A percentile compares a stretch with the other conserved stretches of the same genome.
phyloP scores from a whole-genome alignment of 177 flowering plant species.

The Vitis hybrid region DNA sequence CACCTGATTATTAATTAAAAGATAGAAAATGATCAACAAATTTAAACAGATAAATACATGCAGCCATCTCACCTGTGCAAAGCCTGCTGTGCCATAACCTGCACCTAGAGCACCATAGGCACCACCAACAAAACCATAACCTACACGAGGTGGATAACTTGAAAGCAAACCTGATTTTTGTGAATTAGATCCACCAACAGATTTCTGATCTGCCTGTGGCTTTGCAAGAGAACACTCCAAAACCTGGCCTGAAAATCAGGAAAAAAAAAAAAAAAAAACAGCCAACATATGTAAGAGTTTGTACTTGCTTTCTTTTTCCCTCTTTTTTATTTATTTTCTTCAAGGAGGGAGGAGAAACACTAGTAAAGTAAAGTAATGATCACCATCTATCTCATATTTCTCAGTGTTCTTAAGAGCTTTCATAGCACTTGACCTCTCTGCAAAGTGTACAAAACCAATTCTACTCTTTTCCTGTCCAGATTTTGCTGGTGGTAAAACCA shows the following conservation, averaged over 20 bases:
- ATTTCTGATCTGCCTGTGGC: constrained; percentile 82
- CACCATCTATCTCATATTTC: constrained; percentile 80
- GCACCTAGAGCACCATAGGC: constrained; percentile 67
- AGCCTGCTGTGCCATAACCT: constrained; percentile 69
- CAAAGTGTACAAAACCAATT: constrained; percentile 82
- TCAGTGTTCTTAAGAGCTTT: constrained; percentile 74
- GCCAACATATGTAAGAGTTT: background rate
- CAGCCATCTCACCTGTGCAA: constrained; percentile 55
- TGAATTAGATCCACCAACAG: constrained; percentile 45
- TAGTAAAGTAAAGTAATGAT: background rate
- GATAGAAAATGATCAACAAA: too few relatives aligned
- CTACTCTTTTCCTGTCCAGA: constrained; percentile 73
- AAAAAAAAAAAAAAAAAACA: background rate
- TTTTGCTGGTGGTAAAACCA: constrained; percentile 79
- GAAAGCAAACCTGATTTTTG: constrained; percentile 66
- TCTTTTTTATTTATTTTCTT: background rate
- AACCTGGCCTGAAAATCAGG: constrained; percentile 57
- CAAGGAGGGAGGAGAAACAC: background rate
- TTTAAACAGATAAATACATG: too few relatives aligned
- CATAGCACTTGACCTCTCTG: constrained; percentile 76
- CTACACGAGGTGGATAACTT: constrained; percentile 63
- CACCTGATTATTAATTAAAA: too few relatives aligned
- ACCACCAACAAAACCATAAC: constrained; percentile 72
- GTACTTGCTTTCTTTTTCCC: too few relatives aligned
- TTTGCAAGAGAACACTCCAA: constrained; percentile 96